Base-by-base conservation (phyloP, 352 stramenopile genomes). In the Pythium pyrilobum region DNA sequence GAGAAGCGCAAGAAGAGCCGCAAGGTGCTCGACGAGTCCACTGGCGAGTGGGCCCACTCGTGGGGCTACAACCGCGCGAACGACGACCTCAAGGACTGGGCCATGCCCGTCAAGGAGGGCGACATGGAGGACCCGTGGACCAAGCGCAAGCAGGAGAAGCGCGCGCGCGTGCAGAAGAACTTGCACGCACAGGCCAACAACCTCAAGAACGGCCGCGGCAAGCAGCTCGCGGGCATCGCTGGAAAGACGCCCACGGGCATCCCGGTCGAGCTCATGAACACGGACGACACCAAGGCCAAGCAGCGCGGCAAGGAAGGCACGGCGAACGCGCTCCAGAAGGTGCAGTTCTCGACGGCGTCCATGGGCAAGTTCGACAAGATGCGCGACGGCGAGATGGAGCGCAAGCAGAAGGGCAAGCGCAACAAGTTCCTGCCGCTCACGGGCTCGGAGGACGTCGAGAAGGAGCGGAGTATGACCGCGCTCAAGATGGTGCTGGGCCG, bases 21-120 rank as follows among this genome's bases (percentile, higher is more conserved):
- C 55, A 99, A 98, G 86, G 75, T 96, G 40, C 98, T 93, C 52
- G 96, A 99, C 62, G 96, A 99, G 65, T 56, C 77, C 15, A 97
- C 77, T 51, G 85, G 89, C 40, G 84, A 97, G 64, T 99, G 93
- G 92, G 82, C 81, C 52, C 94, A 95, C 31, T 67, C 92, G 42
- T 98, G 85, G 81, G 93, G 93, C 38, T 98, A 97, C 71, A 94
- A 97, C 53, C 72, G 75, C 45, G 72, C 81, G 0, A 77, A 77
- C 13, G 85, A 92, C 31, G 87, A 96, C 50, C 73, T 95, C 46
- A 86, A 95, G 59, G 92, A 98, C 67, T 96, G 87, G 84, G 90
- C 95, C 12, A 95, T 98, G 32, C 91, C 98, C 70, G 85, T 97
- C 57, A 97, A 97, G 70, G 69, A 65, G 1, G 96, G 94, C 39